Evolutionary conservation across 345 rosid species (phyloP), one percentile per base, ranked within the genome.

Genomic region (Trapa bicornis): DNA sequence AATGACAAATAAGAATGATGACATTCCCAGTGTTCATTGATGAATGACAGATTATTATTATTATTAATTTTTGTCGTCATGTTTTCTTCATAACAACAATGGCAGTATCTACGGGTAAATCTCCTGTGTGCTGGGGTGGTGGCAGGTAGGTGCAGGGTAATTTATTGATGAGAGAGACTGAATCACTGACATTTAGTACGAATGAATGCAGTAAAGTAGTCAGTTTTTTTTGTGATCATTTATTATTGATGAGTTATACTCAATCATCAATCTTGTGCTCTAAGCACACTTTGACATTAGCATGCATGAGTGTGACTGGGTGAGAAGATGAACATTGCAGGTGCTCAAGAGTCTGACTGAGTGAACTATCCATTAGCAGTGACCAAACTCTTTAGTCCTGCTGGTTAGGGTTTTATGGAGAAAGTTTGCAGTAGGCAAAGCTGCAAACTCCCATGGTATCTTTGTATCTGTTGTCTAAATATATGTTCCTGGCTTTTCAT

Each of bases 401-500:
- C 43, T 41, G 43, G 43, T 41, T 41, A 41, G 43, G 22, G 22
- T 50, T 50, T 17, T 16, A 14, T 15, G 67, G 63, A 14, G 69
- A 37, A 61, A 47, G 67, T 65, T 43, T 45, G 58, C 37, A 47
- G 53, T 35, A 66, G 67, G 33, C 64, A 84, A 78, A 78, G 80
- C 82, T 79, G 79, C 83, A 80, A 74, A 75, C 78, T 73, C 61
- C 71, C 76, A 80, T 74, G 84, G 79, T 75, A 47, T 81, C 69
- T 66, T 84, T 41, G 75, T 81, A 69, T 43, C 76, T 66, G 75
- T 61, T 68, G 65, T 64, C 63, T 75, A 71, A 43, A 65, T 60
- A 56, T 75, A 70, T 16, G 29, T 22, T 22, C 0, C 43, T 72
- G 70, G 65, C 73, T 3, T 39, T 78, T 50, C n/a, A 37, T 66